Percentiles rank a stretch among this genome's conserved stretches.
phyloP scores from a whole-genome alignment of 441 rosid species.

The Dalechampia spathulata region DNA sequence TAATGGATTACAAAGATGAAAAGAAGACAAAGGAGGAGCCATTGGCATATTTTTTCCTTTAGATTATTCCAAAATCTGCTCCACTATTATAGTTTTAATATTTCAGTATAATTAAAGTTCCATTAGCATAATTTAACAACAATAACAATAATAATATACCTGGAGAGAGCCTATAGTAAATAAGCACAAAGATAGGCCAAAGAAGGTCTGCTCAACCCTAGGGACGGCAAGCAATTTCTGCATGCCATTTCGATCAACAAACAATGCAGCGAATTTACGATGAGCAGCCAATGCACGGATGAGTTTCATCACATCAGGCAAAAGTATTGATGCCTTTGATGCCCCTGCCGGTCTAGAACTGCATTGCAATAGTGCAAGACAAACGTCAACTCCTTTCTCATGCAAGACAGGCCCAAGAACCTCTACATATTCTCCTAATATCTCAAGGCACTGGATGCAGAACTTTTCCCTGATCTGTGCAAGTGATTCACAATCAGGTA shows the following conservation, averaged over 20 bases:
- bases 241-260: conserved; percentile 97
- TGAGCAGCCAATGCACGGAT: conserved; percentile 98
- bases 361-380: conserved; percentile 70
- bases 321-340: conserved; percentile 36
- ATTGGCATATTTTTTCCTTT: too few relatives aligned
- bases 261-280: conserved; percentile 94
- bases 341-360: conserved; percentile 44
- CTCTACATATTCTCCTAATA: conserved; percentile 91
- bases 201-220: conserved; percentile 60
- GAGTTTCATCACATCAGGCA: conserved; percentile 98
- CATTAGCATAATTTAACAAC: too few relatives aligned
- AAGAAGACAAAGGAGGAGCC: too few relatives aligned
- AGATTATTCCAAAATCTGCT: too few relatives aligned
- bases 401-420: conserved; percentile 96
- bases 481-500: conserved; percentile 64
- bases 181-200: conserved; percentile 91
- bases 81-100: too few relatives aligned
- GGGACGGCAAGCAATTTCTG: conserved; percentile 90
- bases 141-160: too few relatives aligned
- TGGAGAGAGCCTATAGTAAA: conserved; percentile 89
- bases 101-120: too few relatives aligned
- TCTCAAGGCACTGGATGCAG: conserved; percentile 90
- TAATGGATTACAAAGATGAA: too few relatives aligned
- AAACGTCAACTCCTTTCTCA: conserved; percentile 97
- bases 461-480: conserved; percentile 84